Evolutionary conservation across 1,139 yeast species (phyloP), one percentile per base, ranked within the genome.

Genomic region (Candida sanyaensis): DNA sequence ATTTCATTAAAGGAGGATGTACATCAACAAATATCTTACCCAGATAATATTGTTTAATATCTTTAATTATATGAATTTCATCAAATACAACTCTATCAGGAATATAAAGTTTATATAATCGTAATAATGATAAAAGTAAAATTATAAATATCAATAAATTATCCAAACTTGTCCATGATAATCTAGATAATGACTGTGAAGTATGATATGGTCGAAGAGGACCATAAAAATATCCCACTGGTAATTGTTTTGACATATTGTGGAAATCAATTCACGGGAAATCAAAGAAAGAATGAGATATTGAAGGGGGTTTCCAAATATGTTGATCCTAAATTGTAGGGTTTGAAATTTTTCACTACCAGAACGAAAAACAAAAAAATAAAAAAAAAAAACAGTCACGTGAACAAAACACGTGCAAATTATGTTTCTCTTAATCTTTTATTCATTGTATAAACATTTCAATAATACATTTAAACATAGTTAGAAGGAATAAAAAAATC

Each of bases 71-170:
- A 63, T 86, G 91, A 43, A 84, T 91, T 66, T 93, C 99, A 71
- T 93, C 99, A 64, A 93, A 93, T 31, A 93, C 97, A 42, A 93
- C 96, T 38, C 88, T 80, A 54, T 81, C 68, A 13, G 99, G 99
- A 50, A 73, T 65, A 42, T 81, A 76, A 43, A 93, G 65, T 50
- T 79, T 78, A 60, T 78, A 75, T 47, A 86, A 70, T 56, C 98
- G 58, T 6, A 61, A 42, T 12, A 69, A 49, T 23, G 58, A 32
- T 40, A 64, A 58, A 8, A 65, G 44, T 28, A 54, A 48, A 34
- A 48, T 41, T 17, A 36, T 21, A 10, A 43, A 28, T 6, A 36
- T 13, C 5, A 13, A 26, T 29, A 36, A 64, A 59, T 44, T 60
- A 62, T 53, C 68, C 72, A 2, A 54, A 28, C 29, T 36, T 12